These are phyloP conservation scores for Boletales sp. DNA, from an alignment of 768 basidiomycete species.

Conservation along the genomic window DNA sequence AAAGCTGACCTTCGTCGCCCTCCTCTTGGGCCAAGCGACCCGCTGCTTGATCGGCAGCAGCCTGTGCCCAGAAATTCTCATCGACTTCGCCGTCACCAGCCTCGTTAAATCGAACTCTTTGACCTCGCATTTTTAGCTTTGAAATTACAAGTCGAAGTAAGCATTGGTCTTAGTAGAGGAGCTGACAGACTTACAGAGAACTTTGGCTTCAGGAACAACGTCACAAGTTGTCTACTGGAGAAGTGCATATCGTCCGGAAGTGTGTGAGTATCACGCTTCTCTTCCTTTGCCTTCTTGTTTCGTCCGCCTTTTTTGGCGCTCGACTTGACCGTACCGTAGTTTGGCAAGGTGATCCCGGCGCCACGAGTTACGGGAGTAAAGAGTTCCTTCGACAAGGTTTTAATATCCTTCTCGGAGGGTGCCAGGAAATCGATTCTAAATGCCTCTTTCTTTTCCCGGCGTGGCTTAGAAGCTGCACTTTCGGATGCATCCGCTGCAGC, in stretches of 20 bases:
- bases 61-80: conserved; percentile 96
- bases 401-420: conserved; percentile 55
- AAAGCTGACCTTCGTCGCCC: conserved; percentile 58
- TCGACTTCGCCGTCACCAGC: conserved; percentile 86
- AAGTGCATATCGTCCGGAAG: conserved; percentile 99
- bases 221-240: conserved; percentile 82
- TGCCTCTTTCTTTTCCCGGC: conserved; percentile 74
- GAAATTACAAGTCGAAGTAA: conserved; percentile 1
- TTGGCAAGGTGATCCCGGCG: conserved; percentile 64
- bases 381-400: conserved; percentile 62
- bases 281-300: conserved; percentile 47
- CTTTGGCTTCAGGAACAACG: conserved; percentile 94
- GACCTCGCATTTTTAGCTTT: conserved; percentile 88
- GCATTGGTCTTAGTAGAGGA: neutral
- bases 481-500: conserved; percentile 48
- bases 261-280: conserved; percentile 70
- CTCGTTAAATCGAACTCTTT: conserved; percentile 50
- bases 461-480: conserved; percentile 47
- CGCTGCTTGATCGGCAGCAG: conserved; percentile 79
- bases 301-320: conserved; percentile 34
- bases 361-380: conserved; percentile 78
- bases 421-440: conserved; percentile 79
- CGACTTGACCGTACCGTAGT: conserved; percentile 36
- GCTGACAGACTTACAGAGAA: conserved; percentile 63
- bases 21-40: conserved; percentile 50